Percentiles rank a stretch among this genome's conserved stretches.
Evolutionary conservation across 2,329 filamentous ascomycete species (phyloP).

Genomic region (Ascosphaera pollenicola): DNA sequence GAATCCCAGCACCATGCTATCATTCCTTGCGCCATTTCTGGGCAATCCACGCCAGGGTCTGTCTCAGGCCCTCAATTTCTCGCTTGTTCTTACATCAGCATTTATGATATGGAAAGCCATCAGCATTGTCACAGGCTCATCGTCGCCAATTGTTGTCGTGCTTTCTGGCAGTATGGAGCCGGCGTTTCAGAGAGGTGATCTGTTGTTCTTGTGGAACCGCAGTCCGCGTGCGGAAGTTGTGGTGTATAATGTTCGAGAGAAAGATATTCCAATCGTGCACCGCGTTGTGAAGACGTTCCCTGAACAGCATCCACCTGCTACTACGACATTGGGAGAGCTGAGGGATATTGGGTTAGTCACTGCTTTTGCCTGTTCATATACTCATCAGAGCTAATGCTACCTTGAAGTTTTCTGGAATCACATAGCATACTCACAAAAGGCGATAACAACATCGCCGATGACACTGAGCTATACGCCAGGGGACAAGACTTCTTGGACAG

Average conservation of each 20-base stretch:
- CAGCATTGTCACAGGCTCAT: slow-evolving; percentile 52
- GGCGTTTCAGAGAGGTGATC: slow-evolving; percentile 41
- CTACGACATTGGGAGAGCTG: not conserved
- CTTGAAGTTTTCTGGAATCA: slow-evolving; percentile 5
- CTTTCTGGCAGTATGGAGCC: slow-evolving; percentile 47
- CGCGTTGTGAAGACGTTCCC: slow-evolving; percentile 52
- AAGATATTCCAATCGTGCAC: slow-evolving; percentile 96
- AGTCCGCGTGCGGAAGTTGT: slow-evolving; percentile 42
- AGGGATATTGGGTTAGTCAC: not conserved
- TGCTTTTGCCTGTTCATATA: slow-evolving; percentile 23
- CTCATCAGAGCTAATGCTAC: slow-evolving; percentile 99
- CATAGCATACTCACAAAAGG: slow-evolving; percentile 73
- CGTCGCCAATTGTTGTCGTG: slow-evolving; percentile 45
- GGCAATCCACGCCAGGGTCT: slow-evolving; percentile 58
- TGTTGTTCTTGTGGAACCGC: slow-evolving; percentile 43
- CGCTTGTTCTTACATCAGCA: slow-evolving; percentile 67
- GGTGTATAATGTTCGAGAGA: slow-evolving; percentile 69
- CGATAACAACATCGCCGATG: slow-evolving; percentile 87
- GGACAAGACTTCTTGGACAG: slow-evolving; percentile 75
- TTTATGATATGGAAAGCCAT: slow-evolving; percentile 95
- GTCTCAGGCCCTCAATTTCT: slow-evolving; percentile 72
- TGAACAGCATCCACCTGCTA: slow-evolving; percentile 12
- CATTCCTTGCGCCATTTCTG: slow-evolving; percentile 33
- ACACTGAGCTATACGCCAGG: slow-evolving; percentile 71
- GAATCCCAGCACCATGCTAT: slow-evolving; percentile 34